phyloP scores from a whole-genome alignment of 139 green algal species.

The Coccomyxa sp. region DNA sequence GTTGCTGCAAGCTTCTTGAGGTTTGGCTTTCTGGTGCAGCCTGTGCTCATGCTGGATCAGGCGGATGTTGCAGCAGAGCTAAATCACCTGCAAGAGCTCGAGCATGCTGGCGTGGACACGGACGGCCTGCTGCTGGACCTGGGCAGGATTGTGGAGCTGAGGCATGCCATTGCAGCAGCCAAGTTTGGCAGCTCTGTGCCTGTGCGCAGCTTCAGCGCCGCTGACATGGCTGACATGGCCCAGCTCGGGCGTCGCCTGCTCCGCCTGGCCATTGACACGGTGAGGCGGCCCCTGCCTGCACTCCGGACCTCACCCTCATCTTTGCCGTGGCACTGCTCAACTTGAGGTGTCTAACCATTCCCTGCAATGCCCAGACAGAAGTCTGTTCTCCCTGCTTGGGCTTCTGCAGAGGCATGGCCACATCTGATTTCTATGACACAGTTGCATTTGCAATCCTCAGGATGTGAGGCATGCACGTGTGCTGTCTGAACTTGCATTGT shows the following conservation, averaged over 20 bases:
- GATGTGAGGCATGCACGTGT: too few species aligned
- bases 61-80: slow-evolving; percentile 25
- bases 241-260: not conserved
- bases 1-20: not conserved
- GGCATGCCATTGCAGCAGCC: not conserved
- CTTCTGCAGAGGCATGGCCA: too few species aligned
- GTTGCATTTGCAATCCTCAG: too few species aligned
- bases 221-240: not conserved
- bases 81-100: not conserved
- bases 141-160: slow-evolving; percentile 29
- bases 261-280: not conserved
- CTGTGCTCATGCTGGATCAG: slow-evolving; percentile 27
- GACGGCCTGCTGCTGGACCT: slow-evolving; percentile 34
- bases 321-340: slow-evolving; percentile 14
- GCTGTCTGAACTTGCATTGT: too few species aligned
- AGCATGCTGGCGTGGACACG: slow-evolving; percentile 4
- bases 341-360: too few species aligned
- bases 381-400: too few species aligned
- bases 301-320: not conserved
- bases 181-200: not conserved
- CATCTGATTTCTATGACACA: too few species aligned
- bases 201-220: not conserved
- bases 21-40: slow-evolving; percentile 7
- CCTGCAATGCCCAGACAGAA: too few species aligned
- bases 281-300: not conserved